Percentiles rank a stretch among this genome's conserved stretches.
Conservation (phyloP, 228 moss, liverwort and hornwort species). For the Sphagnum fallax region DNA sequence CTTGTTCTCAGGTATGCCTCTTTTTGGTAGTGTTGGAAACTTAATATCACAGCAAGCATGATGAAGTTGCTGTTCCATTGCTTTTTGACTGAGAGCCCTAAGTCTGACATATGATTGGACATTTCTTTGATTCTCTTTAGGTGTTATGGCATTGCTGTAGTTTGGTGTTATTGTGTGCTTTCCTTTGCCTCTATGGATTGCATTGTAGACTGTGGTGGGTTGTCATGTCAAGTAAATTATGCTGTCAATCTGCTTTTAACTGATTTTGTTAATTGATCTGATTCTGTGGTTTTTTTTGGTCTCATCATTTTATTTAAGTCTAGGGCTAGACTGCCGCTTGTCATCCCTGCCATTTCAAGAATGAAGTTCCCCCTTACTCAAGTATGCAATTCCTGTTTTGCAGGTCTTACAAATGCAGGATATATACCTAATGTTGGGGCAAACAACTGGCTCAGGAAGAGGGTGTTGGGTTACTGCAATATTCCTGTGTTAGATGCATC, state of each 20-base stretch:
- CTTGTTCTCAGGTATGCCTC: constrained; percentile 63
- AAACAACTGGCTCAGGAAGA: constrained; percentile 75
- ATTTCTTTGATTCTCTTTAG: no score
- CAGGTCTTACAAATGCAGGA: constrained; percentile 84
- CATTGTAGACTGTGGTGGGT: no score
- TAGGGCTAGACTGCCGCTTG: not conserved
- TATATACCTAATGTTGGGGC: constrained; percentile 69
- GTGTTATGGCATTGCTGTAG: no score
- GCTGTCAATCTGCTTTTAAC: no score
- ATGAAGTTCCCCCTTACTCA: not conserved
- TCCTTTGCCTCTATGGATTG: no score
- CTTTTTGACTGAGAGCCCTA: no score
- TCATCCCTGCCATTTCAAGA: not conserved
- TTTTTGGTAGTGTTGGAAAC: not conserved
- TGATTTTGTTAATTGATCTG: no score
- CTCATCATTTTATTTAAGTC: not conserved
- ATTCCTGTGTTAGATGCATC: constrained; percentile 51
- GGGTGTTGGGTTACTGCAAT: constrained; percentile 67
- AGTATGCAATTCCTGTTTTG: not conserved
- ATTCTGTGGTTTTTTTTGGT: not conserved
- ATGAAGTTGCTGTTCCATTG: not conserved
- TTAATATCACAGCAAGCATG: not conserved
- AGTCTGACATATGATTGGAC: no score
- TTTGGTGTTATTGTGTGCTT: no score
- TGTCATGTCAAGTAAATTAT: no score